A percentile compares a stretch with the other conserved stretches of the same genome.
Conservation (phyloP, 805 yeast species). For the Yamadazyma paraphyllophila region DNA sequence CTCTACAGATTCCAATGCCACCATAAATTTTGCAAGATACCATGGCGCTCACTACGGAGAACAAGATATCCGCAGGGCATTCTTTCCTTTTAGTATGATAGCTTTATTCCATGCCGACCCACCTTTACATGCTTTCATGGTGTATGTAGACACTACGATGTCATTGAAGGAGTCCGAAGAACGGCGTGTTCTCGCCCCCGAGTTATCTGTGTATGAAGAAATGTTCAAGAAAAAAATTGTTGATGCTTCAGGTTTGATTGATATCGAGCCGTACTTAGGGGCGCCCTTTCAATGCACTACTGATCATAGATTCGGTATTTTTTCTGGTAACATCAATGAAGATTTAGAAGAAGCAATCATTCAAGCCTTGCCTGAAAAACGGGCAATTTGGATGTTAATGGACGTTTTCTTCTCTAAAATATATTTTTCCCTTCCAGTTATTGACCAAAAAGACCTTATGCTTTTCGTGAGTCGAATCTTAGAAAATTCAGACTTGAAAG, state of each 20-base stretch:
- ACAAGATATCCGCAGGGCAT: not conserved
- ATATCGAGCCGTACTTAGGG: not conserved
- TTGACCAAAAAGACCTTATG: constrained; percentile 57
- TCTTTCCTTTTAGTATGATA: not conserved
- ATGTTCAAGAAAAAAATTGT: not conserved
- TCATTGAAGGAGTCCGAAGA: not conserved
- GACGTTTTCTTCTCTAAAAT: constrained; percentile 57
- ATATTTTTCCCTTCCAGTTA: constrained; percentile 61
- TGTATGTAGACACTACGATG: constrained; percentile 1
- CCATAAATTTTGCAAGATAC: not conserved
- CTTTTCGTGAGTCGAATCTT: constrained; percentile 41
- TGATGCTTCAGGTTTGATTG: not conserved
- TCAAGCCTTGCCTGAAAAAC: constrained; percentile 50
- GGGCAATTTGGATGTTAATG: constrained; percentile 52
- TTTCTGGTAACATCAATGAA: not conserved
- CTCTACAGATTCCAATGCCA: not conserved
- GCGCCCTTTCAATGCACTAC: not conserved
- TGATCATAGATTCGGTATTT: not conserved
- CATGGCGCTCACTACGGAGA: not conserved
- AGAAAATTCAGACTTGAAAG: constrained; percentile 30
- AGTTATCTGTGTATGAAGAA: not conserved
- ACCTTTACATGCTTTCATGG: not conserved
- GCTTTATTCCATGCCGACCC: not conserved
- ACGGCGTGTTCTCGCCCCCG: not conserved
- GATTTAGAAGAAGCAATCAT: constrained; percentile 8